Base-by-base conservation (phyloP, 257 asterid genomes). In the Solanum habrochaites region DNA sequence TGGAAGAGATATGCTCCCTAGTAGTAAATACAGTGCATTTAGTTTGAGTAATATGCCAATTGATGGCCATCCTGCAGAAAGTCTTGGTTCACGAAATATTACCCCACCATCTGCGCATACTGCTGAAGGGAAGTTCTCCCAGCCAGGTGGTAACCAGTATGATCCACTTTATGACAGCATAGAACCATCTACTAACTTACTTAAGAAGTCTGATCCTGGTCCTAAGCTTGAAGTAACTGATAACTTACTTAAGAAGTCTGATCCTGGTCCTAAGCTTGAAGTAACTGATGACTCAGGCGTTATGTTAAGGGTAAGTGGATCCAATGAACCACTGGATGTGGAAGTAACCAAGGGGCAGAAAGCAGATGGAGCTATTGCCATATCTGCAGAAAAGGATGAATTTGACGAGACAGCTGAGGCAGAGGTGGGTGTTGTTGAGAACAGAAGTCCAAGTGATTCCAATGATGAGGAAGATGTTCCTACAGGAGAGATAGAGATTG, bases 121-220 rank as follows among this genome's bases (percentile, higher is more conserved):
- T 47, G 92, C 88, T 81, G 89, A 86, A 83, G 82, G 85, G 74
- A 85, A 80, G 43, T 89, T 88, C 42, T 90, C 91, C 25, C 87
- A 90, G 90, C 90, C 93, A 69, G 91, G 88, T 70, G 90, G 91
- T 87, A 92, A 90, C 86, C 96, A 94, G 88, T 97, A 97, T 89
- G 98, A 97, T 90, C 99, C 99, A 9, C 95, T 95, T 39, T 91
- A 88, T 73, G 99, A 97, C 92, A 94, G 98, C 92, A 90, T 97
- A 82, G 99, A 95, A 89, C 96, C 95, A 84, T 87, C 96, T 83
- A 89, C 91, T 72, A 92, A 86, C 86, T 90, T 95, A 62, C 85
- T 87, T 58, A 86, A 81, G 87, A 91, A 90, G 90, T 88, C 91
- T 88, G 94, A 87, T 87, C 87, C 75, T 84, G 89, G 82, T 80